Evolutionary conservation across 345 rosid genomes (phyloP).

Genomic region (Angophora floribunda): DNA sequence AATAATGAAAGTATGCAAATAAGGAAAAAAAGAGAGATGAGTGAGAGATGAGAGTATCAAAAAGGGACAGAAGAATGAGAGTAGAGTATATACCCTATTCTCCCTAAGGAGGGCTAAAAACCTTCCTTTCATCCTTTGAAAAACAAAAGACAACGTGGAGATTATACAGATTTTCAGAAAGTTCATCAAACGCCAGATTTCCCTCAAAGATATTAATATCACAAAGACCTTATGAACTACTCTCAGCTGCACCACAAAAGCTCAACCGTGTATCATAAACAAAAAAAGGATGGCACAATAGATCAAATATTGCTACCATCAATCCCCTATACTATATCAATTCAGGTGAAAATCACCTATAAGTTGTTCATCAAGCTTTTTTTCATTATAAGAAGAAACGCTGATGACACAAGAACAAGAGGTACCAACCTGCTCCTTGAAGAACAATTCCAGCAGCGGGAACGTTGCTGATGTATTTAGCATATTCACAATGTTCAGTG

Average conservation of each 20-base stretch:
- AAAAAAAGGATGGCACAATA: not conserved
- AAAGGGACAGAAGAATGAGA: not conserved
- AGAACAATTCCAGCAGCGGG: conserved; percentile 55
- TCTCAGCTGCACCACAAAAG: not conserved
- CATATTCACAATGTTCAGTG: conserved; percentile 54
- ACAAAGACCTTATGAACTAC: not conserved
- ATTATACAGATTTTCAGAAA: not conserved
- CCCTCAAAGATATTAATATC: not conserved
- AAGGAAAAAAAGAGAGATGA: not conserved
- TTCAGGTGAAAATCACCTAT: not conserved
- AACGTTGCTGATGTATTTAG: conserved; percentile 53
- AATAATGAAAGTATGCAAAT: not conserved
- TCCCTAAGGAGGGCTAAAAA: not conserved
- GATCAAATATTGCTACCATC: not conserved
- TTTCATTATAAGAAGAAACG: not conserved
- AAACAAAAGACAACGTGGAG: not conserved
- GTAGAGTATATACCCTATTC: not conserved
- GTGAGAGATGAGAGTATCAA: not conserved
- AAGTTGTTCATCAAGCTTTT: not conserved
- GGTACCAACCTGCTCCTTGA: conserved; percentile 54
- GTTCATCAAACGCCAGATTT: not conserved
- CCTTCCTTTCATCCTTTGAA: not conserved
- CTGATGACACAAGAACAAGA: not conserved
- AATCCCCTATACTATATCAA: not conserved
- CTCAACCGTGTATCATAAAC: not conserved